phyloP scores from a whole-genome alignment of 1,284 basidiomycete species.

The Sporisorium sorghi region DNA sequence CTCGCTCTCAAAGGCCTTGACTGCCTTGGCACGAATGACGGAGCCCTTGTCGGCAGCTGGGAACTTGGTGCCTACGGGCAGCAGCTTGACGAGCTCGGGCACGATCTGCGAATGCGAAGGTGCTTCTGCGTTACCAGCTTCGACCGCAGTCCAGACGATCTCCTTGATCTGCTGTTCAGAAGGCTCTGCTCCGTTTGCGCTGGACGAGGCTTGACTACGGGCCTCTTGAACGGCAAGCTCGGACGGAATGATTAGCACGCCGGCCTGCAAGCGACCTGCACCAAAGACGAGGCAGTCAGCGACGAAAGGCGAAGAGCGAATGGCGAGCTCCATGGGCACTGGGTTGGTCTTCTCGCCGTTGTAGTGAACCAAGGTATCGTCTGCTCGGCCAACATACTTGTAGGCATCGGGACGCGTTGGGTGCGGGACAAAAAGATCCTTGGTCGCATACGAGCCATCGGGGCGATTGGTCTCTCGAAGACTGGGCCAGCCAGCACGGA shows the following conservation, averaged over 20 bases:
- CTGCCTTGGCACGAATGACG: slow-evolving; percentile 15
- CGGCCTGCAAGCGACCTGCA: slow-evolving; percentile 73
- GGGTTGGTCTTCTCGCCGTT: slow-evolving; percentile 54
- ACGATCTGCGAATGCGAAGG: slow-evolving; percentile 36
- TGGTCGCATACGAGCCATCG: slow-evolving; percentile 75
- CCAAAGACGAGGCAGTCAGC: slow-evolving; percentile 75
- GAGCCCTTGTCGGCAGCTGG: slow-evolving; percentile 31
- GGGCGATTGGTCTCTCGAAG: slow-evolving; percentile 73
- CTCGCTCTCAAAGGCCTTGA: slow-evolving; percentile 14
- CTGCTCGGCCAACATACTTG: slow-evolving; percentile 76
- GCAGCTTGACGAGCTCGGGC: slow-evolving; percentile 28
- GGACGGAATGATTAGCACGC: slow-evolving; percentile 74
- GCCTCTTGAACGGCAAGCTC: slow-evolving; percentile 69
- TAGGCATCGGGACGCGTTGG: slow-evolving; percentile 70
- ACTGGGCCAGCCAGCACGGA: slow-evolving; percentile 74
- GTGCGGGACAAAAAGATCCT: slow-evolving; percentile 72
- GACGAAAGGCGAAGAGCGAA: slow-evolving; percentile 63
- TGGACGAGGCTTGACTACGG: slow-evolving; percentile 20
- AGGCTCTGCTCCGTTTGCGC: too few relatives aligned
- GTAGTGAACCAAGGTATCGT: slow-evolving; percentile 74
- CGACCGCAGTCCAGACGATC: slow-evolving; percentile 13
- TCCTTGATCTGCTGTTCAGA: slow-evolving; percentile 11
- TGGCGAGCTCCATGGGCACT: slow-evolving; percentile 38
- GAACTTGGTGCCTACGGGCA: slow-evolving; percentile 13
- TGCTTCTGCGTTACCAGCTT: slow-evolving; percentile 19